Percentiles rank a stretch among this genome's conserved stretches.
Evolutionary conservation across 1,284 basidiomycete genomes (phyloP).

Genomic region (Schizophyllum commune): DNA sequence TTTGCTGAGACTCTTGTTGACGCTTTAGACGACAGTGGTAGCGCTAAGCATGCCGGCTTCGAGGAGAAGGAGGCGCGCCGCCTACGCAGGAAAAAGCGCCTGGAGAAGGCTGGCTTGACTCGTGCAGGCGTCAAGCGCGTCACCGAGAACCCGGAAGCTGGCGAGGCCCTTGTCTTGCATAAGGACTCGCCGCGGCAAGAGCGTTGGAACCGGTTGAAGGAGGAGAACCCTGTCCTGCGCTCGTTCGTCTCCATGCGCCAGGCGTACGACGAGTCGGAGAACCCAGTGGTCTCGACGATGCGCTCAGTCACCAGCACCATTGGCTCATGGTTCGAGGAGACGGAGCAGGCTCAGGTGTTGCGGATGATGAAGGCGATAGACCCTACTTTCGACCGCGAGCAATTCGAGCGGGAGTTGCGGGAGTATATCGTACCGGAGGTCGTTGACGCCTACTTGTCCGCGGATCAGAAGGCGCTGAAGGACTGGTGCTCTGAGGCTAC

Average conservation of each 20-base stretch:
- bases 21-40: conserved; percentile 90
- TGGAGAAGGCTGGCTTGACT: conserved; percentile 74
- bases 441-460: conserved; percentile 91
- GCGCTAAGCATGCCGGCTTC: conserved; percentile 88
- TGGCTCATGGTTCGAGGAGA: conserved; percentile 92
- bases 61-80: conserved; percentile 87
- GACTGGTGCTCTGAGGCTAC: conserved; percentile 98
- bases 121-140: conserved; percentile 49
- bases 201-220: conserved; percentile 69
- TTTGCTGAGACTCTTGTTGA: conserved; percentile 87
- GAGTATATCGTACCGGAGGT: conserved; percentile 98
- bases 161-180: conserved; percentile 77
- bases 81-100: conserved; percentile 62
- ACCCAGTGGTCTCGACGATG: conserved; percentile 77
- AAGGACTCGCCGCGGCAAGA: conserved; percentile 73
- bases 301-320: conserved; percentile 83
- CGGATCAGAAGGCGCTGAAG: conserved; percentile 79
- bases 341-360: conserved; percentile 92
- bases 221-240: conserved; percentile 67
- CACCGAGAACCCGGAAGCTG: conserved; percentile 75
- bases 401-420: conserved; percentile 84
- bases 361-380: conserved; percentile 84
- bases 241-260: conserved; percentile 55
- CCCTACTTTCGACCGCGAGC: conserved; percentile 80
- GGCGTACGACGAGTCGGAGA: conserved; percentile 89